Base-by-base conservation (phyloP, 2,329 filamentous ascomycete genomes). In the Alternaria sp. region DNA sequence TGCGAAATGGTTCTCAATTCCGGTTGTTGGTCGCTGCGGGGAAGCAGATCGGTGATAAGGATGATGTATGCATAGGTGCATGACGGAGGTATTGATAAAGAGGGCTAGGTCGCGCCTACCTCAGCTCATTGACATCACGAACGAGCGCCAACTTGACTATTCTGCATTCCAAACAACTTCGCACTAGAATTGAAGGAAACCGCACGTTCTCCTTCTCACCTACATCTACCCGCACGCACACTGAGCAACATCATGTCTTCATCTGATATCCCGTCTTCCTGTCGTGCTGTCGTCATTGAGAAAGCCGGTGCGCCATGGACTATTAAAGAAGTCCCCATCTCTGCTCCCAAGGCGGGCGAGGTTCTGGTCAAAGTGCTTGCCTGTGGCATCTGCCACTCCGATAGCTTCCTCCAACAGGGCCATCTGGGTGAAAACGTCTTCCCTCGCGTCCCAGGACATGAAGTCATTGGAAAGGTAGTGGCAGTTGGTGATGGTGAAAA, bases 281-380 rank as follows among this genome's bases (percentile, higher is more conserved):
- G 86, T 83, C 90, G 89, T 74, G 89, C 87, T 4, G 89, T 87
- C 50, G 82, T 90, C 58, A 80, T 92, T 67, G 83, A 85, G 57
- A 81, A 83, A 59, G 74, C 80, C 27, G 83, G 84, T 58, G 79
- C 78, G 3, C 84, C 86, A 0, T 82, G 90, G 65, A 79, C 79
- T 2, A 80, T 93, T 64, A 84, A 87, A 65, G 85, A 92, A 3
- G 71, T 89, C 4, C 81, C 85, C 18, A 81, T 93, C 41, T 81
- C 85, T 60, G 74, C 81, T 34, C 89, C 90, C 1, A 78, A 82
- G 7, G 74, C 81, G 0, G 84, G 85, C 18, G 82, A 92, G 69
- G 80, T 93, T 3, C 84, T 93, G 27, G 84, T 92, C 76, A 92
- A 92, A 75, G 85, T 92, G 3, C 81, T 88, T 9, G 90, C 90